Evolutionary conservation across 495 filamentous ascomycete genomes (phyloP).

Genomic region (Clohesyomyces aquaticus): DNA sequence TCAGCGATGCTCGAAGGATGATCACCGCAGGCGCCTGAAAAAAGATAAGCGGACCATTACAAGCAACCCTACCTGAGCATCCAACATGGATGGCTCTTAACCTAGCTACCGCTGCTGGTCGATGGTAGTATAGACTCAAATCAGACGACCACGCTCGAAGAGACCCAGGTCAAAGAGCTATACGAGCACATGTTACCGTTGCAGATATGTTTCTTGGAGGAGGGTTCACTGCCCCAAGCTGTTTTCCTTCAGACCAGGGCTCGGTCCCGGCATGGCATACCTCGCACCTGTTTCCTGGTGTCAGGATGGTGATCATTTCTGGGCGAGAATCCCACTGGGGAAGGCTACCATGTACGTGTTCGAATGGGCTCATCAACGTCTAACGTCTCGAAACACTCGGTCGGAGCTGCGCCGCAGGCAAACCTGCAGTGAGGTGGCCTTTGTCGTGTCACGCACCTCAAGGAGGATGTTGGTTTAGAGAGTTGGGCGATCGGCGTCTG

Average conservation of each 20-base stretch:
- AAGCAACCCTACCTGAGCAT: not conserved
- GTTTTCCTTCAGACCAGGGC: not conserved
- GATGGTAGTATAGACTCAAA: not conserved
- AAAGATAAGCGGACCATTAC: not conserved
- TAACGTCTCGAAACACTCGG: not conserved
- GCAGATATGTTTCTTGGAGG: not conserved
- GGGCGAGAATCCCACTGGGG: not conserved
- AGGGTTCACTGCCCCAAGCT: not conserved
- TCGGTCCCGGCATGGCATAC: not conserved
- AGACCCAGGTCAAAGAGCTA: not conserved
- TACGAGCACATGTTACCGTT: not conserved
- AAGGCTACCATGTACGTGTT: not conserved
- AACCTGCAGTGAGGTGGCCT: not conserved
- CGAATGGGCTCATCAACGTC: not conserved
- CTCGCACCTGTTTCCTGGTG: not conserved
- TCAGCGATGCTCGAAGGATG: not conserved
- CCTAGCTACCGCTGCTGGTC: not conserved
- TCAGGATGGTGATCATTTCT: not conserved
- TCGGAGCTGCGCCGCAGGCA: not conserved
- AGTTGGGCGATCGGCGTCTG: constrained; percentile 3
- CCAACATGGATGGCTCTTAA: not conserved
- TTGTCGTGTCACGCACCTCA: constrained; percentile 13
- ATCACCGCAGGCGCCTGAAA: not conserved
- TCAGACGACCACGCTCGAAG: constrained; percentile 3
- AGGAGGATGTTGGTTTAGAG: constrained; percentile 4